Conservation (phyloP, 257 asterid genomes). For the Jacaranda mimosifolia region DNA sequence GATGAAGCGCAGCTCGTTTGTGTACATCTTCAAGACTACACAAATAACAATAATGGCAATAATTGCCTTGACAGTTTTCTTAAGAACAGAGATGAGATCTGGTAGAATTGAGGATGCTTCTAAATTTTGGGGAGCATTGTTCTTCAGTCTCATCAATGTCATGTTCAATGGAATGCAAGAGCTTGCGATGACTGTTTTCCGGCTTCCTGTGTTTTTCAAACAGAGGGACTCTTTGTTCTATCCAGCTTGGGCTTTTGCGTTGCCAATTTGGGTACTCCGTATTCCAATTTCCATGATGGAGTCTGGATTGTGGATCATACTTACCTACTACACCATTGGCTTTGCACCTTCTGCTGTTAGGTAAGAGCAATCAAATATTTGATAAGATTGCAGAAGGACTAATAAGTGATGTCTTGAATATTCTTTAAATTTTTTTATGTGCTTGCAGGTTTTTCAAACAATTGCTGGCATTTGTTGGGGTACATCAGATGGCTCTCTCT, state of each 20-base stretch:
- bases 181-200: constrained; percentile 64
- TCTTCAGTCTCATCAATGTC: constrained; percentile 67
- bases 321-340: constrained; percentile 70
- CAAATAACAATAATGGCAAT: constrained; percentile 70
- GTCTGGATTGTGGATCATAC: constrained; percentile 60
- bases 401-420: background rate
- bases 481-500: constrained; percentile 70
- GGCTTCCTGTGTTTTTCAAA: constrained; percentile 71
- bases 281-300: constrained; percentile 61
- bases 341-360: constrained; percentile 68
- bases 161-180: constrained; percentile 75
- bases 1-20: constrained; percentile 59
- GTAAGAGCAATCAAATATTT: constrained; percentile 32
- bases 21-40: constrained; percentile 64
- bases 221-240: constrained; percentile 69
- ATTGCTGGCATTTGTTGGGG: constrained; percentile 58
- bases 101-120: constrained; percentile 49
- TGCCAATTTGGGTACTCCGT: constrained; percentile 69
- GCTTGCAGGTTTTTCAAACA: constrained; percentile 63
- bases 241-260: constrained; percentile 79
- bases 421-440: background rate
- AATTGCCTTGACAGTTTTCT: constrained; percentile 60
- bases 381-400: background rate
- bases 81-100: constrained; percentile 66
- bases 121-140: constrained; percentile 70